Percentiles rank a stretch among this genome's conserved stretches.
Evolutionary conservation across 225 moss, liverwort and hornwort species (phyloP).

Genomic region (Bryoerythrophyllum caledonicum): DNA sequence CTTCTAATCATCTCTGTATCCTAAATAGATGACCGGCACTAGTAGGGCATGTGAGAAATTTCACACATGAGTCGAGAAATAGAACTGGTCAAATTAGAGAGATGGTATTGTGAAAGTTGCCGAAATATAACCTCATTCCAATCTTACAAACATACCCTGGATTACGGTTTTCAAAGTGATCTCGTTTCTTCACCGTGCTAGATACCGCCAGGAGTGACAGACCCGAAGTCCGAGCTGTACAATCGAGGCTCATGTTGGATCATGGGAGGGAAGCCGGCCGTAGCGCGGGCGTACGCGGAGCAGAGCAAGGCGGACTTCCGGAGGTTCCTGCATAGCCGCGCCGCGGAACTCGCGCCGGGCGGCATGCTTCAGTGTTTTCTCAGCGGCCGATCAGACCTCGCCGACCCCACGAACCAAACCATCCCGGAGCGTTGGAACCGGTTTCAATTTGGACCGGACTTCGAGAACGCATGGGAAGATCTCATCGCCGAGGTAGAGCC

Average conservation of each 20-base stretch:
- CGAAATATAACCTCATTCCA: too few relatives aligned
- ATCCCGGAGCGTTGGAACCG: constrained; percentile 53
- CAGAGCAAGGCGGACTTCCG: constrained; percentile 60
- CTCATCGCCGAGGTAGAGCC: constrained; percentile 55
- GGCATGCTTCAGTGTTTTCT: constrained; percentile 59
- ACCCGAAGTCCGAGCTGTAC: constrained; percentile 50
- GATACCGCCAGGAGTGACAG: constrained; percentile 58
- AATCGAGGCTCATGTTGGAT: constrained; percentile 72
- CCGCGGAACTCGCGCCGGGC: constrained; percentile 56
- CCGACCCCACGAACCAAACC: constrained; percentile 60
- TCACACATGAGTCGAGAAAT: too few relatives aligned
- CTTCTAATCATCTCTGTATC: too few relatives aligned
- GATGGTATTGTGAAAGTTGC: too few relatives aligned
- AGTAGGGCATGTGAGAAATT: too few relatives aligned
- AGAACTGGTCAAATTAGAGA: too few relatives aligned
- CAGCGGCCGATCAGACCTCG: constrained; percentile 46
- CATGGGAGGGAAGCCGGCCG: constrained; percentile 53
- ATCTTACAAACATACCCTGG: too few relatives aligned
- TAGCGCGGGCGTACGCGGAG: constrained; percentile 50
- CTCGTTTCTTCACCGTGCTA: background rate
- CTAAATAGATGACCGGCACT: too few relatives aligned
- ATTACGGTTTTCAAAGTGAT: background rate
- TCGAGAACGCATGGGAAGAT: constrained; percentile 65
- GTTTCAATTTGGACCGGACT: constrained; percentile 55
- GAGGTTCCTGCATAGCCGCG: constrained; percentile 57